Percentiles rank a stretch among this genome's conserved stretches.
phyloP scores from a whole-genome alignment of 2,329 filamentous ascomycete genomes.

The Aspergillus flavus region DNA sequence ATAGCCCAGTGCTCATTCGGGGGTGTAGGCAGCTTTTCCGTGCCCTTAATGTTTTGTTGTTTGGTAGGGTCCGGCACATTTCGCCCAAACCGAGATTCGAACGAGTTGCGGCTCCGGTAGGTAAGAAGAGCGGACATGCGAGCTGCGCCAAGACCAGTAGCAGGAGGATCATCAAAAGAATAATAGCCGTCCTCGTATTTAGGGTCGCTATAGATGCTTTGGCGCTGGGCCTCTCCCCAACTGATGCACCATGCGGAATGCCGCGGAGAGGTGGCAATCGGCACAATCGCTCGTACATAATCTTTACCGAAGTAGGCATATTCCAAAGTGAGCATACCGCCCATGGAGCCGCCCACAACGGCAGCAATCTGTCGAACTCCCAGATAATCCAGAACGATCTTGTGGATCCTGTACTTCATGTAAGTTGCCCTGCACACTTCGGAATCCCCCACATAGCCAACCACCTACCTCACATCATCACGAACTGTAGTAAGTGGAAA shows the following conservation, averaged over 20 bases:
- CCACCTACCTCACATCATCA: constrained; percentile 85
- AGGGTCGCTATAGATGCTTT: constrained; percentile 89
- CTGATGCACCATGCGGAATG: constrained; percentile 63
- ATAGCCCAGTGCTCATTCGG: constrained; percentile 76
- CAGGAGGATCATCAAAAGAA: constrained; percentile 79
- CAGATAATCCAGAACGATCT: constrained; percentile 56
- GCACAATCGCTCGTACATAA: constrained; percentile 57
- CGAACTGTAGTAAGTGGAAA: constrained; percentile 94
- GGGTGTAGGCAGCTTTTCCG: constrained; percentile 60
- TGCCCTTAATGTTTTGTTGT: constrained; percentile 78
- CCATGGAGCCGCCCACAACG: constrained; percentile 61
- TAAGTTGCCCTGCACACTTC: not conserved
- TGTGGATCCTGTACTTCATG: constrained; percentile 50
- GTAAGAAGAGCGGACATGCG: constrained; percentile 96
- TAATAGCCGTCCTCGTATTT: constrained; percentile 99
- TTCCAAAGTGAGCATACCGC: constrained; percentile 60
- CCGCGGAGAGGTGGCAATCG: constrained; percentile 58
- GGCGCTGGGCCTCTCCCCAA: constrained; percentile 60
- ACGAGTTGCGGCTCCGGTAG: constrained; percentile 94
- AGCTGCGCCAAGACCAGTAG: constrained; percentile 84
- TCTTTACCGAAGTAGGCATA: constrained; percentile 72
- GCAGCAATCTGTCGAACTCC: constrained; percentile 57
- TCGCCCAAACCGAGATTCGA: constrained; percentile 90
- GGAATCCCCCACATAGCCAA: constrained; percentile 4
- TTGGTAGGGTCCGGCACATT: constrained; percentile 87